These are phyloP conservation scores for Medicago lupulina DNA, from an alignment of 306 rosid genomes.

Conservation along the genomic window DNA sequence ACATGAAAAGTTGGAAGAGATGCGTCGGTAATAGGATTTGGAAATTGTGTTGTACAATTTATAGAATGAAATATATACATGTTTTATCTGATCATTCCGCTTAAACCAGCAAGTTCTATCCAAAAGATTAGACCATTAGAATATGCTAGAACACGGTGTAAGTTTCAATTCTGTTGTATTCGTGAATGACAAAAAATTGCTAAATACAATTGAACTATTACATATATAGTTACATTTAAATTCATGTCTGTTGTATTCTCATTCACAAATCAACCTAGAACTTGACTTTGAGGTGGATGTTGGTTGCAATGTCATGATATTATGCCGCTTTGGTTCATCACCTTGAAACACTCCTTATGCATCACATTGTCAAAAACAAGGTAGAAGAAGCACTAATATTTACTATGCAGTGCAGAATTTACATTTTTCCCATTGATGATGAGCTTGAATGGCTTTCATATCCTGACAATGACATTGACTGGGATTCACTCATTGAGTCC, in stretches of 20 bases:
- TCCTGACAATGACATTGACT: constrained; percentile 38
- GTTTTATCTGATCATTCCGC: no score
- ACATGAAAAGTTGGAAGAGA: no score
- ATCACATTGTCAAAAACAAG: constrained; percentile 14
- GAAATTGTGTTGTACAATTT: no score
- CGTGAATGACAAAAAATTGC: not conserved
- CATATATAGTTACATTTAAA: not conserved
- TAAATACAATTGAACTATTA: constrained; percentile 1
- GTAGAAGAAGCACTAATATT: not conserved
- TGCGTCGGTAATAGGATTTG: no score
- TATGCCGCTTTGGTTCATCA: not conserved
- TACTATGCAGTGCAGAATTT: not conserved
- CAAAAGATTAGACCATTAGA: no score
- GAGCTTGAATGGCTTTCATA: constrained; percentile 55
- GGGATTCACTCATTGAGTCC: constrained; percentile 52
- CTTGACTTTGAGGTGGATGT: not conserved
- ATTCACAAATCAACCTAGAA: not conserved
- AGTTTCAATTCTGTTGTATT: no score
- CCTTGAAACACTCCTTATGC: not conserved
- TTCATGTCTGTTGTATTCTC: not conserved
- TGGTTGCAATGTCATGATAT: not conserved
- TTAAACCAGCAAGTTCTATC: no score
- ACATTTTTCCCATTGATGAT: constrained; percentile 29
- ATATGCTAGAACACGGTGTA: no score
- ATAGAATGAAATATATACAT: no score